phyloP scores from a whole-genome alignment of 129 eudicot species.

The Flaveria ramosissima region DNA sequence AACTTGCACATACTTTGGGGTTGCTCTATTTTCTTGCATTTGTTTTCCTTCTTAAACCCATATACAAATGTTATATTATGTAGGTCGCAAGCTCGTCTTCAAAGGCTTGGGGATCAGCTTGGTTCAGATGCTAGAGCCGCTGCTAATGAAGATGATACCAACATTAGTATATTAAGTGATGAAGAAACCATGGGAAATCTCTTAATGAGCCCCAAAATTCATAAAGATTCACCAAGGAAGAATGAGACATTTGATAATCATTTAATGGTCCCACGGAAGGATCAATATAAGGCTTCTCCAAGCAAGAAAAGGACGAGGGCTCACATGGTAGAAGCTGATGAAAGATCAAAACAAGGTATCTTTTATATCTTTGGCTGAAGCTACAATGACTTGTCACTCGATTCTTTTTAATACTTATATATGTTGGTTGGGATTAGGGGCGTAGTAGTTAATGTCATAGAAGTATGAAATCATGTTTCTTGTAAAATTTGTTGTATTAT shows the following conservation, averaged over 20 bases:
- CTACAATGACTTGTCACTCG: background rate
- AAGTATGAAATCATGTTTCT: conserved; percentile 20
- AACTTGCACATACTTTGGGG: conserved; percentile 19
- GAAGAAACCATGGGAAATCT: conserved; percentile 44
- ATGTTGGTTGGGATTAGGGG: conserved; percentile 4
- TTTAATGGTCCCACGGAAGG: conserved; percentile 30
- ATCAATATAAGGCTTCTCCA: conserved; percentile 46
- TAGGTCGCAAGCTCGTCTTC: conserved; percentile 74
- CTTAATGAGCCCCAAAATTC: conserved; percentile 35
- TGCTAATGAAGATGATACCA: conserved; percentile 53
- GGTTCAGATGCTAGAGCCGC: conserved; percentile 49
- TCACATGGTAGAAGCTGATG: conserved; percentile 42
- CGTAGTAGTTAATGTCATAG: background rate
- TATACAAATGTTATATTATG: background rate
- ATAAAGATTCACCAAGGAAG: conserved; percentile 34
- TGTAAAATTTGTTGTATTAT: background rate
- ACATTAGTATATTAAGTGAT: conserved; percentile 49
- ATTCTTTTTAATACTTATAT: background rate
- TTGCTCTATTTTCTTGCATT: conserved; percentile 12
- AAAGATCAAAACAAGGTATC: conserved; percentile 59
- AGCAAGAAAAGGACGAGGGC: conserved; percentile 51
- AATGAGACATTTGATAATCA: conserved; percentile 39
- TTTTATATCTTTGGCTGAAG: conserved; percentile 21
- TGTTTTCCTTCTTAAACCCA: background rate
- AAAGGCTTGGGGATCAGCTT: conserved; percentile 73